phyloP scores from a whole-genome alignment of 805 yeast genomes.

The Priceomyces melissophilus region DNA sequence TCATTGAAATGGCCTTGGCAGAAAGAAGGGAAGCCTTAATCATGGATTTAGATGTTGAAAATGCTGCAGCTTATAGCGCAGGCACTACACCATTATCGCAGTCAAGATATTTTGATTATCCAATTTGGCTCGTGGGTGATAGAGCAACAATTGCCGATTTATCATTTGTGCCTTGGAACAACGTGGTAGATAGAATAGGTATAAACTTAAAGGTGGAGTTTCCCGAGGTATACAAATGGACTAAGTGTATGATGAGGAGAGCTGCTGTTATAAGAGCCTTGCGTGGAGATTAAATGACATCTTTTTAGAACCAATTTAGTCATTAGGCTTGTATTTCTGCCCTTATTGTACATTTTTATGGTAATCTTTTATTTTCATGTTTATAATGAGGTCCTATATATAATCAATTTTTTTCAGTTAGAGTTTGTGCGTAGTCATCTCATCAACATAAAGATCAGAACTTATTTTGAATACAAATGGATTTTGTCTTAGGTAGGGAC shows the following conservation, averaged over 20 bases:
- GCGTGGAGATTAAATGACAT: slow-evolving; percentile 53
- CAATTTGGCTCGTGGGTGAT: slow-evolving; percentile 94
- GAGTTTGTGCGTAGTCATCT: no score
- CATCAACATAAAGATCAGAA: no score
- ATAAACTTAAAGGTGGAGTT: slow-evolving; percentile 82
- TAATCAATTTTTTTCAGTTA: no score
- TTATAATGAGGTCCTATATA: no score
- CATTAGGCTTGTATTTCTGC: neutral
- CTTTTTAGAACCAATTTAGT: neutral
- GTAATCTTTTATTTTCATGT: no score
- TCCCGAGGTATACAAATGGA: slow-evolving; percentile 96
- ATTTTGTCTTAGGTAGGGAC: slow-evolving; percentile 15
- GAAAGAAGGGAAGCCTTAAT: slow-evolving; percentile 87
- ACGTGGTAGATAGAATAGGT: slow-evolving; percentile 90
- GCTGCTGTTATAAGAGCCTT: slow-evolving; percentile 88
- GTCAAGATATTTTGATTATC: slow-evolving; percentile 83
- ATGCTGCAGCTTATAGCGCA: slow-evolving; percentile 80
- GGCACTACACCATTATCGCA: slow-evolving; percentile 87
- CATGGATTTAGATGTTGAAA: slow-evolving; percentile 84
- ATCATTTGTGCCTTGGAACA: slow-evolving; percentile 95
- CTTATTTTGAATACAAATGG: slow-evolving; percentile 1
- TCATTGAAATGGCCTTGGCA: slow-evolving; percentile 90
- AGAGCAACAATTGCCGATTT: slow-evolving; percentile 78
- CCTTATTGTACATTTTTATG: no score
- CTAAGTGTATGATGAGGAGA: slow-evolving; percentile 91